Base-by-base conservation (phyloP, 495 filamentous ascomycete species). In the Lasiosphaeris hirsuta region DNA sequence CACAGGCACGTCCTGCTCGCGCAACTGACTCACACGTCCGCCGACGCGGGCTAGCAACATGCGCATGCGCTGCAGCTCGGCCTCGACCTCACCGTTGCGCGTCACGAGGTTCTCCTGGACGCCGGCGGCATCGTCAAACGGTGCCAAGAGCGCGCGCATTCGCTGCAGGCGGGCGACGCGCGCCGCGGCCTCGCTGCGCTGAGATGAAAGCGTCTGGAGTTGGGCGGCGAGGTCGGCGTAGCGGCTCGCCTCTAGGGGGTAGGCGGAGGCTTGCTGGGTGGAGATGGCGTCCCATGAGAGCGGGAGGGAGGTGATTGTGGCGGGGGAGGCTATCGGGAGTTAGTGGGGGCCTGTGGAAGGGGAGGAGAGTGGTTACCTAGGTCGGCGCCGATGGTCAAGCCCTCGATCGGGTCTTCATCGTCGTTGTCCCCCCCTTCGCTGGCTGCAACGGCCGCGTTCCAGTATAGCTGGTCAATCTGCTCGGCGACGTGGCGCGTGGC, bases 81-180 rank as follows among this genome's bases (percentile, higher is more conserved):
- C 74, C 59, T 84, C 82, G 18, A 96, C 67, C 61, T 86, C 84
- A n/a, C 86, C 87, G 69, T 90, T 86, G 42, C 82, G 81, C 11
- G 83, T 88, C 9, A 90, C 79, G 14, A 96, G 73, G 70, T 93
- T 95, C 18, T 86, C 85, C 63, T 96, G 90, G 19, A 96, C 81
- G 19, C 38, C 13, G 15, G 48, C 15, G 1, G 51, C 35, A 19
- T 63, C 19, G 0, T 56, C 50, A 58, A 89, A 88, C 0, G 84
- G 84, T 38, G 76, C 75, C 0, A 92, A 68, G n/a, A 89, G 65
- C 7, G 66, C 69, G 41, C 79, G 77, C 43, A 90, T 75, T 38
- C 76, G 74, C 19, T 76, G 78, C 37, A 87, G 73, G 18, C 84
- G 79, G 38, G 76, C 77, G 13, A 90, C 72, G 38, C 81, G 80